Percentiles rank a stretch among this genome's conserved stretches.
Conservation (phyloP, 148 eudicot species). For the Pharnaceum exiguum region DNA sequence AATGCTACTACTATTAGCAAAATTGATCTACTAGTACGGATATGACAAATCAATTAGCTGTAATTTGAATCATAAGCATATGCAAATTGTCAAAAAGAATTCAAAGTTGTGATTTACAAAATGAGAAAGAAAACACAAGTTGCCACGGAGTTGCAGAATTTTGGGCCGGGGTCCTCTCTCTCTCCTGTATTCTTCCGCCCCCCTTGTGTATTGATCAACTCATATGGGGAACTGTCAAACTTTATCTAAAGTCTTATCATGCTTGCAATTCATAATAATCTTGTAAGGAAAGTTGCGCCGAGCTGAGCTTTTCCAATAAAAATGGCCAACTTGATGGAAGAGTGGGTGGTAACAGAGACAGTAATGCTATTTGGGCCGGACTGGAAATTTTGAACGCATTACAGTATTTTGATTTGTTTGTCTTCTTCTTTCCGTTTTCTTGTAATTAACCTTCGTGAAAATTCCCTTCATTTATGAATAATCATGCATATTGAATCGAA, state of each 20-base stretch:
- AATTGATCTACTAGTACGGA: constrained; percentile 2
- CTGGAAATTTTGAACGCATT: too few species aligned
- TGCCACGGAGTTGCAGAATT: constrained; percentile 12
- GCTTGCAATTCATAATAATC: constrained; percentile 7
- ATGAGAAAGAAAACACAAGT: constrained; percentile 5
- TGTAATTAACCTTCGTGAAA: too few species aligned
- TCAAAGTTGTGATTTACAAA: constrained; percentile 7
- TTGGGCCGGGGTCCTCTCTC: background rate
- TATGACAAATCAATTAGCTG: background rate
- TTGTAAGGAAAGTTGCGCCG: constrained; percentile 10
- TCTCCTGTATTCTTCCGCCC: too few species aligned
- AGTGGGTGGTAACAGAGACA: constrained; percentile 1
- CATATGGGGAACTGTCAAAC: constrained; percentile 17
- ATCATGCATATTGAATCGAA: too few species aligned
- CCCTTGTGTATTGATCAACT: constrained; percentile 1
- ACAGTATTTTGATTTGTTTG: too few species aligned
- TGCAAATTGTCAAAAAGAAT: constrained; percentile 18
- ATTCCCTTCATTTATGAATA: too few species aligned
- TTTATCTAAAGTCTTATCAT: constrained; percentile 14
- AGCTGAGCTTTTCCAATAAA: constrained; percentile 2
- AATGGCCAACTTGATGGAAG: constrained; percentile 11
- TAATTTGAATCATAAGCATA: constrained; percentile 2
- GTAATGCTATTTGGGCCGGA: too few species aligned
- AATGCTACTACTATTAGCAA: too few species aligned
- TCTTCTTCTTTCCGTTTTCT: too few species aligned